Base-by-base conservation (phyloP, 108 stramenopile genomes). In the Pseudonitzschia multiseries region DNA sequence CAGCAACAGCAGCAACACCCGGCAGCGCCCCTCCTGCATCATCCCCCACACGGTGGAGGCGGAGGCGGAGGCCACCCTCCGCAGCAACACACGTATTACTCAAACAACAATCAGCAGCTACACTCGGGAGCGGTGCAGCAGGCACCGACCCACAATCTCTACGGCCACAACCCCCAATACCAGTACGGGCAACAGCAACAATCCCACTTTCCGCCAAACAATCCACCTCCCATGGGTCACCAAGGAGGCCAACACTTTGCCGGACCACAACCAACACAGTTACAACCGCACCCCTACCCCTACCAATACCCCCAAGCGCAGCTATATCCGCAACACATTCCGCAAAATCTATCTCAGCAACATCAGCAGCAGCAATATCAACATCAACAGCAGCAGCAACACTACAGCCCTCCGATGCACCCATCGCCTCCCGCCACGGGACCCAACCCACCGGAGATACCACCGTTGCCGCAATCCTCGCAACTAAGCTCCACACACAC, bases 351-450 rank as follows among this genome's bases (percentile, higher is more conserved):
- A n/a, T n/a, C n/a, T n/a, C 61, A 62, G 33, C 61, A 36, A n/a
- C 61, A 41, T 12, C 66, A 67, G 50, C 46, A 67, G 42, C 48
- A 67, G 66, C 41, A n/a, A n/a, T n/a, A n/a, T n/a, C n/a, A n/a
- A n/a, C n/a, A n/a, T n/a, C n/a, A n/a, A n/a, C n/a, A 67, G n/a
- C 66, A 67, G 43, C 66, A 67, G 46, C 48, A 67, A 44, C 66
- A 67, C 33, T 22, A 67, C 4, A 32, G 48, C n/a, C 66, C 14
- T 40, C 61, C 32, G 10, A 12, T 21, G 26, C 66, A 67, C 12
- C 5, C 42, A 6, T n/a, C 21, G 31, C 66, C 12, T 5, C 46
- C 42, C 6, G 27, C 15, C 46, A 10, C 46, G 2, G 46, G 44
- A 21, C 66, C 18, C 20, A 8, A 24, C 5, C 21, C 14, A 68